Base-by-base conservation (phyloP, 805 yeast species). In the Candida yuanshanica region DNA sequence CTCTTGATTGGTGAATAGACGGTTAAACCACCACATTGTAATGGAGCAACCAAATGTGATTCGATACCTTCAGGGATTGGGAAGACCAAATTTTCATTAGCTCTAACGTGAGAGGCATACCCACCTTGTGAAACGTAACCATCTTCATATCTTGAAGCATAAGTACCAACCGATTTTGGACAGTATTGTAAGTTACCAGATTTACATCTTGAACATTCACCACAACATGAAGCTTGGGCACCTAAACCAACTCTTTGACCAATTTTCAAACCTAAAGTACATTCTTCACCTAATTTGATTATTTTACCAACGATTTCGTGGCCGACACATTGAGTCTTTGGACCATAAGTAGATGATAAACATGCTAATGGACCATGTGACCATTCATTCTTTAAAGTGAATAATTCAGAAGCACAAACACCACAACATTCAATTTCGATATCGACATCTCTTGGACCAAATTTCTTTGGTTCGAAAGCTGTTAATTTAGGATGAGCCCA, bases 231-330 rank as follows among this genome's bases (percentile, higher is more conserved):
- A 20, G 72, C 67, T 55, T 76, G 80, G 20, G 93, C 91, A 51
- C 95, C 95, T 37, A 83, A 72, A 41, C 91, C 95, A 21, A 83
- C 93, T 49, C 87, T 69, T 49, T 86, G 81, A 41, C 95, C 95
- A 16, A 81, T 56, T 69, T 75, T 65, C 63, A 70, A 39, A 46
- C 66, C 64, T 11, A 58, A 51, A 9, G 62, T 59, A 49, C 83
- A 77, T 26, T 72, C 64, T n/a, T 68, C 50, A 40, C 93, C 95
- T 32, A 82, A 66, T 27, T 65, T 69, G 16, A 75, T 67, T 21
- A 81, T 81, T 27, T 59, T 65, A 33, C 87, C 87, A 35, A 81
- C 64, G 47, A 81, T 70, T 58, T 81, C 87, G 59, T 81, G 87
- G 24, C 88, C 88, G n/a, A 77, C 82, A 47, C 73, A 68, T 53